phyloP scores from a whole-genome alignment of 2,329 filamentous ascomycete species.

The Rutstroemia sp. region DNA sequence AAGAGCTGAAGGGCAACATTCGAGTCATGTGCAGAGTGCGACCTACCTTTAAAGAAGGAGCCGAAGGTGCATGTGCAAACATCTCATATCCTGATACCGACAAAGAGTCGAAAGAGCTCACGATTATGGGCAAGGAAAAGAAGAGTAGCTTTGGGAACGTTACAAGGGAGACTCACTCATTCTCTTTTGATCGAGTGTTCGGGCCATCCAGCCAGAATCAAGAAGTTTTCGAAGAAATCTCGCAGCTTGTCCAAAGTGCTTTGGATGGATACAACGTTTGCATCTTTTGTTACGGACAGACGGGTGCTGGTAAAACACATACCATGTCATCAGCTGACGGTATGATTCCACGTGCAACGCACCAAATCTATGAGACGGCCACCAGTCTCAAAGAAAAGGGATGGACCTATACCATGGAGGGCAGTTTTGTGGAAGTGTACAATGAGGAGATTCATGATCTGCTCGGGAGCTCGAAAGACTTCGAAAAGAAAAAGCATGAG shows the following conservation, averaged over 20 bases:
- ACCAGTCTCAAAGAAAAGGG: constrained; percentile 79
- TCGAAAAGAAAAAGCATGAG: constrained; percentile 78
- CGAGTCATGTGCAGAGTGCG: constrained; percentile 96
- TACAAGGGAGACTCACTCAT: constrained; percentile 72
- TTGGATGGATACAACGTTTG: constrained; percentile 98
- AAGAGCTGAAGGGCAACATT: constrained; percentile 97
- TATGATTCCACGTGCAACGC: constrained; percentile 90
- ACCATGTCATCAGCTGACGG: constrained; percentile 90
- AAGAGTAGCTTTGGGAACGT: constrained; percentile 72
- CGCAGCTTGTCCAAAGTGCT: constrained; percentile 91
- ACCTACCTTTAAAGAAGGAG: constrained; percentile 53
- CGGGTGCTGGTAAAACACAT: constrained; percentile 91
- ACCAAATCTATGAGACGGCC: constrained; percentile 89
- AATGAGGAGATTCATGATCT: constrained; percentile 95
- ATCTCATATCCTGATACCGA: constrained; percentile 73
- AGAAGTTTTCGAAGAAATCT: constrained; percentile 92
- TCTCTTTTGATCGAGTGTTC: constrained; percentile 92
- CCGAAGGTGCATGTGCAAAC: constrained; percentile 58
- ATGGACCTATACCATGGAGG: constrained; percentile 91
- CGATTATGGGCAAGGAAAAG: constrained; percentile 75
- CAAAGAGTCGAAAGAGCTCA: constrained; percentile 81
- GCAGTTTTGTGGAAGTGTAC: constrained; percentile 95
- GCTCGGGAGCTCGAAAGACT: constrained; percentile 61
- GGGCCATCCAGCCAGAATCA: constrained; percentile 68
- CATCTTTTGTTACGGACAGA: constrained; percentile 98